Conservation (phyloP, 2,329 filamentous ascomycete species). For the Hypoxylon sp. region DNA sequence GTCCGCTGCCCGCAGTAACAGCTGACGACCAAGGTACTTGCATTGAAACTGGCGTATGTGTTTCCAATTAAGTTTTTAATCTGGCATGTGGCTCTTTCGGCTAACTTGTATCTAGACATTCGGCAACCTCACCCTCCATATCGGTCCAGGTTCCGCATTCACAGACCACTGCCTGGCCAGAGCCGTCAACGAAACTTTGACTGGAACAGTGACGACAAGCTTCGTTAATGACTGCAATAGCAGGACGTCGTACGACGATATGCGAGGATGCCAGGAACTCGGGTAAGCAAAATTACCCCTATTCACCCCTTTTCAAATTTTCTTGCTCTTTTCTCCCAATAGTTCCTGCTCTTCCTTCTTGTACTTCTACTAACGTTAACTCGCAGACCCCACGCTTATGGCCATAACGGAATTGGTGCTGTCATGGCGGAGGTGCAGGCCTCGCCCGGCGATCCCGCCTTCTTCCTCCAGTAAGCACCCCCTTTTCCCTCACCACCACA, state of each 20-base stretch:
- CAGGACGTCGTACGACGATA: slow-evolving; percentile 47
- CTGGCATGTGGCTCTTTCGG: not conserved
- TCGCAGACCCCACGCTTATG: slow-evolving; percentile 52
- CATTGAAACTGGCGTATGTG: slow-evolving; percentile 50
- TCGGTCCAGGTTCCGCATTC: slow-evolving; percentile 48
- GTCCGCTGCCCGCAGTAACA: slow-evolving; percentile 45
- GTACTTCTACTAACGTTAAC: slow-evolving; percentile 28
- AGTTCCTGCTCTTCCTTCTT: not conserved
- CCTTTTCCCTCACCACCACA: no score
- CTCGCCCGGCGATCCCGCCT: slow-evolving; percentile 52
- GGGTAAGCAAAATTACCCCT: slow-evolving; percentile 45
- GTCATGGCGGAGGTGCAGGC: slow-evolving; percentile 53
- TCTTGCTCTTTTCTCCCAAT: not conserved
- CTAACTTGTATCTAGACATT: slow-evolving; percentile 46
- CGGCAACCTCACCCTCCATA: slow-evolving; percentile 45
- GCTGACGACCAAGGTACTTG: slow-evolving; percentile 50
- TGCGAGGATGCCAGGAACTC: slow-evolving; percentile 50
- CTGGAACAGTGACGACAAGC: slow-evolving; percentile 47
- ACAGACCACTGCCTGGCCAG: slow-evolving; percentile 51
- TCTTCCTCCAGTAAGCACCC: slow-evolving; percentile 48
- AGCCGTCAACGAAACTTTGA: slow-evolving; percentile 50
- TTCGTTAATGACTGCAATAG: slow-evolving; percentile 52
- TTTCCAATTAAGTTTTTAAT: not conserved
- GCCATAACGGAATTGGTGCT: slow-evolving; percentile 53
- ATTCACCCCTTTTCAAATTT: no score